Evolutionary conservation across 768 basidiomycete genomes (phyloP), one percentile per base, ranked within the genome.

Genomic region (Russula sp.): DNA sequence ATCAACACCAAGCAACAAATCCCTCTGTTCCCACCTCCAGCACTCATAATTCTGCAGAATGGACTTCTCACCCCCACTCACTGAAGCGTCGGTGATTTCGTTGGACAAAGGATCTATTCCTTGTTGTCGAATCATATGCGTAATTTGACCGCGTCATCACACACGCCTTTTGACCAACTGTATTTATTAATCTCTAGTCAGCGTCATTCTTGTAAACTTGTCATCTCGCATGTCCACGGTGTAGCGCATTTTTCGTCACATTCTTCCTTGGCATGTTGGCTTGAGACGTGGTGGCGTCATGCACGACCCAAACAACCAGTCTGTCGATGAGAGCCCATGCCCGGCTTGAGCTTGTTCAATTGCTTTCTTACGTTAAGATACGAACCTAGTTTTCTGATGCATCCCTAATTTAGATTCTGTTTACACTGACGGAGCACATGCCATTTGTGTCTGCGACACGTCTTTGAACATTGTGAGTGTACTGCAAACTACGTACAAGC

Each of bases 181-280:
- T 62, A 62, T 62, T 62, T 56, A 62, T 51, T 41, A n/a, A 57
- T 62, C 56, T 62, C 29, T 58, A 57, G 49, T 62, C 36, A 16
- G 20, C 11, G 29, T 58, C 61, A 53, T 51, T 53, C 56, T 58
- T 62, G 61, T 62, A 62, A 58, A 52, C 45, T 51, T 52, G 61
- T 52, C 46, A 62, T 58, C 42, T 62, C 56, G 36, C 55, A 58
- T 58, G 42, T 58, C 13, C 32, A 39, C 45, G 42, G 42, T 58
- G 61, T 62, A 58, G 10, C 56, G 38, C 56, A 58, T 57, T 61
- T 58, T 7, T 47, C 41, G 50, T 60, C 50, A 58, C 56, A 53
- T 51, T 39, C 16, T 14, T 46, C 25, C 29, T 45, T 41, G 34
- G 41, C 41, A 22, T 42, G 14, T 22, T 50, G 22, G 32, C 39